A percentile compares a stretch with the other conserved stretches of the same genome.
Evolutionary conservation across 179 eudicot species (phyloP).

Genomic region (Beta lomatogona): DNA sequence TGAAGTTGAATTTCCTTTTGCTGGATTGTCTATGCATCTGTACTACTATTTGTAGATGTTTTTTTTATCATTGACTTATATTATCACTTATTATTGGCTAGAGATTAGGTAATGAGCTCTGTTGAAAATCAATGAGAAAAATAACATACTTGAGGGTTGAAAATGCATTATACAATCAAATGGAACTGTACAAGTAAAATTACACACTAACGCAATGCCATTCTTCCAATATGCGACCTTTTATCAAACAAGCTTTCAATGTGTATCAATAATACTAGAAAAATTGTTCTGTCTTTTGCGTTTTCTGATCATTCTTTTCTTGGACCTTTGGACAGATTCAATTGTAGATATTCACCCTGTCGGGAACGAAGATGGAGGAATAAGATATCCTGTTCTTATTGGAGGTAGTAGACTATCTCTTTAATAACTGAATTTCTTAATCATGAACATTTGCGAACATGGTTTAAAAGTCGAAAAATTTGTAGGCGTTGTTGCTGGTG

Average conservation of each 20-base stretch:
- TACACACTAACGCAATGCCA: neutral
- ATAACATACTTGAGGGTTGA: neutral
- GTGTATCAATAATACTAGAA: no score
- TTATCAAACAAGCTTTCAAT: no score
- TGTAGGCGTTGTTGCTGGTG: constrained; percentile 67
- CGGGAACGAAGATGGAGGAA: constrained; percentile 38
- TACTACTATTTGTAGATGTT: neutral
- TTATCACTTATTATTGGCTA: neutral
- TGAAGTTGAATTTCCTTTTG: no score
- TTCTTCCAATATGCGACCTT: no score
- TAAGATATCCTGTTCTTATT: constrained; percentile 45
- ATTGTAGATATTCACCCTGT: constrained; percentile 31
- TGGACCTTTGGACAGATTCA: constrained; percentile 40
- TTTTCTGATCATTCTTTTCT: constrained; percentile 17
- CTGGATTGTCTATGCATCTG: neutral
- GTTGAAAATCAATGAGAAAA: neutral
- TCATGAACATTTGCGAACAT: neutral
- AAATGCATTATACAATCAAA: neutral
- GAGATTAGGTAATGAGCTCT: neutral
- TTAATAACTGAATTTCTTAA: neutral
- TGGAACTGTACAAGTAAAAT: neutral
- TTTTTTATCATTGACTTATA: neutral
- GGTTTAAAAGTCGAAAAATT: constrained; percentile 9
- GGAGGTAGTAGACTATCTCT: constrained; percentile 63
- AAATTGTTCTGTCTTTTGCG: neutral